Conservation (phyloP, 2,329 filamentous ascomycete genomes). For the Lojkania enalia region DNA sequence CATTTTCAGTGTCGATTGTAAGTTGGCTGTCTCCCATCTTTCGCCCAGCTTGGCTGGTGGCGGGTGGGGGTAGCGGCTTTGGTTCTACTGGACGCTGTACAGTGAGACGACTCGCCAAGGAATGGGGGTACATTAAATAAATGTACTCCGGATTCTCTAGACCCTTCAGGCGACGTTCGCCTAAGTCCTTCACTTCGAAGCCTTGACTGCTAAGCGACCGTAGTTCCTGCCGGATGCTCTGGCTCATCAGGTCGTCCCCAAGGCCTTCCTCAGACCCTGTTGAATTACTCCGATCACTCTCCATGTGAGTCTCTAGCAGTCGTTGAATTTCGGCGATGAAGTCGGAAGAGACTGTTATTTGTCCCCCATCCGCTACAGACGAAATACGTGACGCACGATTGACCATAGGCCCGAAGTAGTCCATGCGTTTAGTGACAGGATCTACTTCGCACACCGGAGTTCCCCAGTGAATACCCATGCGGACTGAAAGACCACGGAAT, state of each 20-base stretch:
- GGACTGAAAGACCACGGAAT: conserved; percentile 89
- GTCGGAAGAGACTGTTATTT: conserved; percentile 95
- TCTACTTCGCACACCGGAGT: conserved; percentile 93
- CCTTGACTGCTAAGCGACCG: conserved; percentile 85
- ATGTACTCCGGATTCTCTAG: conserved; percentile 96
- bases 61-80: conserved; percentile 39
- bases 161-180: conserved; percentile 92
- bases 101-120: conserved; percentile 77
- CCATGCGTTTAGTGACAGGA: conserved; percentile 96
- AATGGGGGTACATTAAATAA: conserved; percentile 92
- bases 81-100: conserved; percentile 61
- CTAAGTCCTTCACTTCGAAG: conserved; percentile 95
- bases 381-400: conserved; percentile 95
- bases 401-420: conserved; percentile 99
- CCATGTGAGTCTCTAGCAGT: conserved; percentile 85
- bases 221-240: conserved; percentile 82
- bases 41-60: conserved; percentile 59
- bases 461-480: conserved; percentile 98
- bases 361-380: conserved; percentile 90
- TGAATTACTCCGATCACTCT: conserved; percentile 72
- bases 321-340: conserved; percentile 96
- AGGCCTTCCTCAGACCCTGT: conserved; percentile 73
- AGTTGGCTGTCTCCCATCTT: conserved; percentile 66
- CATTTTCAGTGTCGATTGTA: conserved; percentile 79
- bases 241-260: conserved; percentile 73